Base-by-base conservation (phyloP, 2,329 filamentous ascomycete species). In the Ilyonectria robusta region DNA sequence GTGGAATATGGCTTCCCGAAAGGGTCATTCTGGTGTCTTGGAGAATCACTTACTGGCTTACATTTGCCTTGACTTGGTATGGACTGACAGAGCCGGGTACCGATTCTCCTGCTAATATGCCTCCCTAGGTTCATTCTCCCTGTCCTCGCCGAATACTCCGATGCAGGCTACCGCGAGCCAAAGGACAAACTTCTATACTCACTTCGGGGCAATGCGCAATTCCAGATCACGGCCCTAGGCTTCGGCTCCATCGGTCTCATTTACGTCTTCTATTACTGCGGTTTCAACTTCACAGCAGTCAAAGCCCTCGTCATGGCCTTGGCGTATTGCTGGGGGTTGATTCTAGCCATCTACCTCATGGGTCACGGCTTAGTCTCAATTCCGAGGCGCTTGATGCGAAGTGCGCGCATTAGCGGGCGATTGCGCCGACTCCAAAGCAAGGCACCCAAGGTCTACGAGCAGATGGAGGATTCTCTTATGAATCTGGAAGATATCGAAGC, bases 41-140 rank as follows among this genome's bases (percentile, higher is more conserved):
- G 96, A 89, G 95, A 78, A 95, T 99, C 71, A 92, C 93, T 21
- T 99, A 99, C 83, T 99, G 96, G 96, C 86, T 99, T 62, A 98
- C 95, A 0, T 99, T 99, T 82, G 90, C 91, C 57, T 83, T 99
- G 77, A 98, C 95, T 62, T 99, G 96, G 96, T 95, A 84, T 57
- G 86, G 73, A 48, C 55, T 40, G 8, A 46, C 29, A 54, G 35
- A 19, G 7, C 50, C 44, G 2, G 51, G 15, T 53, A n/a, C 29
- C 13, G 40, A 23, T 50, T 21, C 48, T 26, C 29, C 37, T 54
- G 44, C 71, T 77, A 61, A 78, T 44, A 11, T 54, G 15, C 15
- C n/a, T 42, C 21, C 11, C 26, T 74, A 95, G 92, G 93, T 89
- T 94, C 68, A 94, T 99, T 69, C 90, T 99, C 40, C 96, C 96